Evolutionary conservation across 2,329 filamentous ascomycete species (phyloP).

Genomic region (Colletotrichum gloeosporioides): DNA sequence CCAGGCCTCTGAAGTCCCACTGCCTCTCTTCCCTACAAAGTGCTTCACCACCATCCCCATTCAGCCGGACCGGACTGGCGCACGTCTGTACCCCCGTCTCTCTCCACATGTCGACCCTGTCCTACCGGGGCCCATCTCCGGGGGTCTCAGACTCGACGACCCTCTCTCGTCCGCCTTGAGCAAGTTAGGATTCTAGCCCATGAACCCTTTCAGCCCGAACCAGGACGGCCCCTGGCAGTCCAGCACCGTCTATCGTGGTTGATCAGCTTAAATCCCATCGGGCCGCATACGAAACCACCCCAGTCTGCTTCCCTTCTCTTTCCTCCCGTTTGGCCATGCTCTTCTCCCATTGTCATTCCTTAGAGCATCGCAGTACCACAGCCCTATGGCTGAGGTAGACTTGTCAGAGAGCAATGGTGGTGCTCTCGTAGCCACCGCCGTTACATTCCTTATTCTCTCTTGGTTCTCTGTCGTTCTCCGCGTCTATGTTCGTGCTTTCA

Average conservation of each 20-base stretch:
- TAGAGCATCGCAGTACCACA: not conserved
- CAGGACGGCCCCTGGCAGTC: not conserved
- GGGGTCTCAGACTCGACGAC: not conserved
- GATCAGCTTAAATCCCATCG: not conserved
- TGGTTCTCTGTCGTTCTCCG: slow-evolving; percentile 49
- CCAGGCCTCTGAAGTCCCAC: not conserved
- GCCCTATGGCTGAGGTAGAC: slow-evolving; percentile 39
- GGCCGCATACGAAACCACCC: not conserved
- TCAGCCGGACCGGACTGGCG: not conserved
- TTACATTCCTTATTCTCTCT: slow-evolving; percentile 42
- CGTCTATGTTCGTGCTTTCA: slow-evolving; percentile 46
- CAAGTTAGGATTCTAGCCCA: not conserved
- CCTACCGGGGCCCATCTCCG: slow-evolving; percentile 11
- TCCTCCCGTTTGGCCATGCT: slow-evolving; percentile 1
- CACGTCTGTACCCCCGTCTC: not conserved
- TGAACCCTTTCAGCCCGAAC: not conserved
- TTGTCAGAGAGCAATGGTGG: slow-evolving; percentile 43
- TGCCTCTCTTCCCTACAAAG: not conserved
- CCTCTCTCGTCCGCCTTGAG: slow-evolving; percentile 4
- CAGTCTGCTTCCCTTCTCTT: not conserved
- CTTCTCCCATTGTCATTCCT: not conserved
- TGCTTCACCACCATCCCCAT: not conserved
- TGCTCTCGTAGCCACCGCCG: slow-evolving; percentile 39
- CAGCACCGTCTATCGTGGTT: not conserved
- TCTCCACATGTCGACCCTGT: slow-evolving; percentile 15